Evolutionary conservation across 371 early-diverging fungal species (phyloP).

Genomic region (Mucor mucedo): DNA sequence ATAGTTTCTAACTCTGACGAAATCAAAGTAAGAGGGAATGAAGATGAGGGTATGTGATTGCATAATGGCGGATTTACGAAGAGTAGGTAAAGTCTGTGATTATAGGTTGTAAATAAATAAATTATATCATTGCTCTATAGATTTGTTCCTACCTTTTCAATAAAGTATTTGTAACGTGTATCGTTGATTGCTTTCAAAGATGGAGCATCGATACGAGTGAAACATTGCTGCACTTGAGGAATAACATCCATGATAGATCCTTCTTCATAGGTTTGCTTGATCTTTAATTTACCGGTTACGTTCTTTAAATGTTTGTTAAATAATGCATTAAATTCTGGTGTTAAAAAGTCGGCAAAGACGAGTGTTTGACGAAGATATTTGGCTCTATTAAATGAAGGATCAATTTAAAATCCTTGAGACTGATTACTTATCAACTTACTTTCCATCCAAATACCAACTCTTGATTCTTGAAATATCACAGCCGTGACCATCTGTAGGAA

Average conservation of each 20-base stretch:
- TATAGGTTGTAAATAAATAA: not conserved
- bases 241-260: slow-evolving; percentile 82
- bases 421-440: slow-evolving; percentile 30
- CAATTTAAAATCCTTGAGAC: not conserved
- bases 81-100: slow-evolving; percentile 55
- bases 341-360: slow-evolving; percentile 74
- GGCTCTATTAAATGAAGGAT: slow-evolving; percentile 48
- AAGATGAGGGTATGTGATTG: slow-evolving; percentile 85
- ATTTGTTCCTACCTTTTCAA: slow-evolving; percentile 62
- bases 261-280: slow-evolving; percentile 60
- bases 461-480: slow-evolving; percentile 95
- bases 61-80: slow-evolving; percentile 62
- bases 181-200: slow-evolving; percentile 74
- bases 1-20: slow-evolving; percentile 89
- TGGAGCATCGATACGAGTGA: slow-evolving; percentile 69
- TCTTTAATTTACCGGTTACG: slow-evolving; percentile 76
- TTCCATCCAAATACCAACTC: slow-evolving; percentile 85
- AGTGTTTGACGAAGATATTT: slow-evolving; percentile 90
- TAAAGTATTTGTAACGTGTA: slow-evolving; percentile 85
- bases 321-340: slow-evolving; percentile 90
- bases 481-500: slow-evolving; percentile 86
- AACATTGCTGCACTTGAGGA: slow-evolving; percentile 80
- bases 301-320: slow-evolving; percentile 80
- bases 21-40: slow-evolving; percentile 97
- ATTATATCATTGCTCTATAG: not conserved